Base-by-base conservation (phyloP, 164 flowering plant genomes). In the Amborella trichopoda region DNA sequence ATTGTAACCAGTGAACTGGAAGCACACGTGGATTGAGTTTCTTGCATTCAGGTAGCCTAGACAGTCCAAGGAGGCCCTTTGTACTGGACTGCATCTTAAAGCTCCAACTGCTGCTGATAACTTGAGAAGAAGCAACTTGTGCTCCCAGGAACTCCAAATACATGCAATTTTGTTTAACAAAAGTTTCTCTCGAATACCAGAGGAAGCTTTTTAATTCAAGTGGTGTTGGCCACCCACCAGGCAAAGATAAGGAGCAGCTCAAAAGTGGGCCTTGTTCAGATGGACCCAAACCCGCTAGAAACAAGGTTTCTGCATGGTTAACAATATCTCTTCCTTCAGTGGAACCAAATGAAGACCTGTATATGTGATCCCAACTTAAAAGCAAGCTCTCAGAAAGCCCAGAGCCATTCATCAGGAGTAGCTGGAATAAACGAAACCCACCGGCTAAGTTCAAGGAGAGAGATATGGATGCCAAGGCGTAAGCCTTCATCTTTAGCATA, bases 151-250 rank as follows among this genome's bases (percentile, higher is more conserved):
- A 85, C 49, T 79, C 89, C 49, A 93, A 55, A 62, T 79, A 85
- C 74, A 73, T 63, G 55, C 76, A 72, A 46, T 81, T 88, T 42
- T 79, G 86, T 50, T 49, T 75, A 25, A 83, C 61, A 67, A 59
- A 65, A 51, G 80, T 51, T 49, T 81, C 94, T 46, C 49, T 68
- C 3, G 96, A 72, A 64, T 73, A 64, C 44, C 36, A 69, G 2
- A 75, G 46, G 27, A 61, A 72, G 52, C 81, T 68, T 18, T 65
- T 64, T 43, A 82, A 45, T 36, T 56, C 67, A 56, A 80, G 28
- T 2, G 90, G 93, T 22, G 44, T 30, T 21, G 94, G 96, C 94
- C 95, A 84, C 39, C 96, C 96, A 42, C 99, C 99, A 6, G 99
- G 96, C 50, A 77, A 58, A 61, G 66, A 72, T 48, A 78, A 46